Conservation (phyloP, 768 basidiomycete species). For the Leccinum olivaceopallidum region DNA sequence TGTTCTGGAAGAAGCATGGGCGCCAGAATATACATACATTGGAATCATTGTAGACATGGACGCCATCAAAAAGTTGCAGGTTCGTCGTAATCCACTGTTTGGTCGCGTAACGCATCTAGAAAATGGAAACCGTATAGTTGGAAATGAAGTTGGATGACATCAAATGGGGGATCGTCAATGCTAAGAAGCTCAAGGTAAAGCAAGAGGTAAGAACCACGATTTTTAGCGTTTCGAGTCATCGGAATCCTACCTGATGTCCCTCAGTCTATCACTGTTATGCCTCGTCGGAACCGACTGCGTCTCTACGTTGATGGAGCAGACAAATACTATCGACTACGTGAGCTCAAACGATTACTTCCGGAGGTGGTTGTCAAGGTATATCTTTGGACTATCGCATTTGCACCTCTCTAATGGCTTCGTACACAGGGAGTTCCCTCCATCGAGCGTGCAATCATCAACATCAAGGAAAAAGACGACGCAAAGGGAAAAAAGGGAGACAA, state of each 20-base stretch:
- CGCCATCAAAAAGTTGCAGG: slow-evolving; percentile 88
- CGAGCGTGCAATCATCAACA: slow-evolving; percentile 93
- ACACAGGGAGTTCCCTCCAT: slow-evolving; percentile 80
- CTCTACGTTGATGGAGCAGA: slow-evolving; percentile 78
- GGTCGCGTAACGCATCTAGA: background rate
- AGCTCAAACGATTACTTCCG: slow-evolving; percentile 80
- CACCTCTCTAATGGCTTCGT: background rate
- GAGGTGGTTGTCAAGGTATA: slow-evolving; percentile 88
- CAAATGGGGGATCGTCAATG: slow-evolving; percentile 84
- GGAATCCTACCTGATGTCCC: background rate
- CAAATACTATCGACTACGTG: slow-evolving; percentile 82
- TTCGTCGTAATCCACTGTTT: slow-evolving; percentile 27
- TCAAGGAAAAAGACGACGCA: slow-evolving; percentile 83
- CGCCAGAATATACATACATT: slow-evolving; percentile 87
- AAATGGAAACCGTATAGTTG: slow-evolving; percentile 48
- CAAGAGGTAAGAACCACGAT: slow-evolving; percentile 55
- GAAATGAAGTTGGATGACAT: slow-evolving; percentile 92
- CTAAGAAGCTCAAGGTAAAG: slow-evolving; percentile 92
- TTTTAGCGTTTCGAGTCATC: background rate
- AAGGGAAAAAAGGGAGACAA: slow-evolving; percentile 86
- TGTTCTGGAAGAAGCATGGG: slow-evolving; percentile 95
- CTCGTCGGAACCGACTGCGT: slow-evolving; percentile 70
- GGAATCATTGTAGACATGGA: slow-evolving; percentile 90
- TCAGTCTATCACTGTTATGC: slow-evolving; percentile 78
- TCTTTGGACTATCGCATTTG: background rate